Evolutionary conservation across 2,329 filamentous ascomycete genomes (phyloP).

Genomic region (Penicillium sp.): DNA sequence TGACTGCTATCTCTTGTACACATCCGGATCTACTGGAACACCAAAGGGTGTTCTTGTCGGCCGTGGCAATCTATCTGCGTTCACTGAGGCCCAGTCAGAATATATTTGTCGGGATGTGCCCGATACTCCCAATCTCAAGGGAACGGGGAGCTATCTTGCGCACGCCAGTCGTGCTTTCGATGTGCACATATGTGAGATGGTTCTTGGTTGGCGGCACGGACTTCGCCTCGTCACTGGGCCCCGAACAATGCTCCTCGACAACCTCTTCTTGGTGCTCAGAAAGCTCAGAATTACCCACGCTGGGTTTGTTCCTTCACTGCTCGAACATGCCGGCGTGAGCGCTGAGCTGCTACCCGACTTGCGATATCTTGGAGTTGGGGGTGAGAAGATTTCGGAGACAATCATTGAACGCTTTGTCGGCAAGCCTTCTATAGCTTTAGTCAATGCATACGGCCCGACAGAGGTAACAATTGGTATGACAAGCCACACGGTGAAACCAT

Average conservation of each 20-base stretch:
- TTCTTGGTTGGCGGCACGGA: slow-evolving; percentile 16
- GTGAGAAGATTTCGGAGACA: slow-evolving; percentile 16
- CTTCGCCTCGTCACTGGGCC: slow-evolving; percentile 13
- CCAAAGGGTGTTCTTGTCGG: slow-evolving; percentile 17
- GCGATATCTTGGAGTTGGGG: slow-evolving; percentile 13
- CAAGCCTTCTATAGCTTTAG: slow-evolving; percentile 4
- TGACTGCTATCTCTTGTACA: slow-evolving; percentile 11
- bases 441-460: slow-evolving; percentile 17
- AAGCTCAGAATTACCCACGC: slow-evolving; percentile 7
- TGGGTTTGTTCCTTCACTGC: slow-evolving; percentile 14
- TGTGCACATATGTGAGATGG: slow-evolving; percentile 18
- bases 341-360: slow-evolving; percentile 10
- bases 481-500: slow-evolving; percentile 7
- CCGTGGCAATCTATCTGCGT: slow-evolving; percentile 11
- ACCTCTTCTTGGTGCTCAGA: slow-evolving; percentile 7
- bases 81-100: slow-evolving; percentile 9
- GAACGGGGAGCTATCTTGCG: slow-evolving; percentile 13
- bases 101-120: slow-evolving; percentile 15
- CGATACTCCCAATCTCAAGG: slow-evolving; percentile 6
- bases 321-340: slow-evolving; percentile 10
- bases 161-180: slow-evolving; percentile 20
- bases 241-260: slow-evolving; percentile 14
- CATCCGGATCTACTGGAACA: slow-evolving; percentile 14
- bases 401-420: slow-evolving; percentile 14
- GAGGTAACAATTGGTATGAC: slow-evolving; percentile 16